Percentiles rank a stretch among this genome's conserved stretches.
phyloP scores from a whole-genome alignment of 306 rosid species.

The Quercus glauca region DNA sequence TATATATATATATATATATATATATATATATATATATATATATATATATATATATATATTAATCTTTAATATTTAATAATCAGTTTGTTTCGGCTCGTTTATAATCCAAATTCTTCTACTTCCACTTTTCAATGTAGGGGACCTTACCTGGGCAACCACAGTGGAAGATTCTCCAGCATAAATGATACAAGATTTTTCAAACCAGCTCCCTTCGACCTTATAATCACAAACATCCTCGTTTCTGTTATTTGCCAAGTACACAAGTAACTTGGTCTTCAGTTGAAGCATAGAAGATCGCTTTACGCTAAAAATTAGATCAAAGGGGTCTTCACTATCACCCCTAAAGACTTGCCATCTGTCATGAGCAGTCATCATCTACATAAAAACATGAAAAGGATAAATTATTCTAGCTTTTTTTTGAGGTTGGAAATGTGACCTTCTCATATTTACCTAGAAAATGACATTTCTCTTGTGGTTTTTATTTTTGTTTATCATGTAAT shows the following conservation, averaged over 20 bases:
- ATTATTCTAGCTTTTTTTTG: too few species aligned
- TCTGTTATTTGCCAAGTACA: constrained; percentile 53
- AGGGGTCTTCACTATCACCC: constrained; percentile 16
- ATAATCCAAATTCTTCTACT: too few species aligned
- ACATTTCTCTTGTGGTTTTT: too few species aligned
- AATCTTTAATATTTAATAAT: too few species aligned
- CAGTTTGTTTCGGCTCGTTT: too few species aligned
- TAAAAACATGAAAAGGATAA: background rate
- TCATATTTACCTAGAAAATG: too few species aligned
- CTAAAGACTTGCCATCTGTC: constrained; percentile 32
- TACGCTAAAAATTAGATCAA: constrained; percentile 16
- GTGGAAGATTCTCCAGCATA: constrained; percentile 51
- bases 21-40: too few species aligned
- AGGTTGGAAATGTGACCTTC: too few species aligned
- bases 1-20: too few species aligned
- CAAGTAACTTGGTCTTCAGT: constrained; percentile 46
- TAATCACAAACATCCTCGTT: constrained; percentile 48
- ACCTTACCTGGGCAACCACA: constrained; percentile 23
- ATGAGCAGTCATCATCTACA: constrained; percentile 28
- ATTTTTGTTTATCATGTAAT: too few species aligned
- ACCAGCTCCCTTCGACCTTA: constrained; percentile 53
- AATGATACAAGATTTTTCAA: constrained; percentile 44
- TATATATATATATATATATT: too few species aligned
- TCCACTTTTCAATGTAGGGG: too few species aligned
- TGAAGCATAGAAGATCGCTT: constrained; percentile 42